These are phyloP conservation scores for Neurospora cerealis DNA, from an alignment of 495 filamentous ascomycete genomes.

Conservation along the genomic window DNA sequence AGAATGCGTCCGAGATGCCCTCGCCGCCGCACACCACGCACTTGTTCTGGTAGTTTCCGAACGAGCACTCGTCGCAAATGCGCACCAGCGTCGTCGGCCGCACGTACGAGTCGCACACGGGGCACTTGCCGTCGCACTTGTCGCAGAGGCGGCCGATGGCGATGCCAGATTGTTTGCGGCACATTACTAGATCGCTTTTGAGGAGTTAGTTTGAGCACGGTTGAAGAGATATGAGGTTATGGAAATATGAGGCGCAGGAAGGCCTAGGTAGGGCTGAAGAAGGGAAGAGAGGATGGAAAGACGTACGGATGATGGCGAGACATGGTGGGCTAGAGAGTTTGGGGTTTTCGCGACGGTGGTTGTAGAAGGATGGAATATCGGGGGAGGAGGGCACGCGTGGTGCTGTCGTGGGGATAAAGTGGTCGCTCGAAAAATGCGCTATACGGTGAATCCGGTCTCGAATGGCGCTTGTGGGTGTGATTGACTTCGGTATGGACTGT, in stretches of 20 bases:
- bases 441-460: background rate
- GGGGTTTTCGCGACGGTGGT: background rate
- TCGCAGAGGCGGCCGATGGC: conserved; percentile 98
- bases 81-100: conserved; percentile 93
- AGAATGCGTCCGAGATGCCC: conserved; percentile 98
- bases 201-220: background rate
- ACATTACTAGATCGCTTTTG: conserved; percentile 95
- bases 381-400: background rate
- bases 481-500: background rate
- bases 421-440: background rate
- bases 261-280: background rate
- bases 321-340: conserved; percentile 9
- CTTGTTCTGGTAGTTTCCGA: conserved; percentile 99
- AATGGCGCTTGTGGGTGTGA: background rate
- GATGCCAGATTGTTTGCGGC: conserved; percentile 96
- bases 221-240: background rate
- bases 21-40: conserved; percentile 98
- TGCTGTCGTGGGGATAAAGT: background rate
- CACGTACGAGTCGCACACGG: conserved; percentile 97
- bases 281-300: background rate
- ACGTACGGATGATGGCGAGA: conserved; percentile 31
- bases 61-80: conserved; percentile 98
- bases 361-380: background rate
- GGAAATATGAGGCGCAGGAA: background rate
- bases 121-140: conserved; percentile 99